These are phyloP conservation scores for Nakazawaea ambrosiae DNA, from an alignment of 805 yeast genomes.

Conservation along the genomic window DNA sequence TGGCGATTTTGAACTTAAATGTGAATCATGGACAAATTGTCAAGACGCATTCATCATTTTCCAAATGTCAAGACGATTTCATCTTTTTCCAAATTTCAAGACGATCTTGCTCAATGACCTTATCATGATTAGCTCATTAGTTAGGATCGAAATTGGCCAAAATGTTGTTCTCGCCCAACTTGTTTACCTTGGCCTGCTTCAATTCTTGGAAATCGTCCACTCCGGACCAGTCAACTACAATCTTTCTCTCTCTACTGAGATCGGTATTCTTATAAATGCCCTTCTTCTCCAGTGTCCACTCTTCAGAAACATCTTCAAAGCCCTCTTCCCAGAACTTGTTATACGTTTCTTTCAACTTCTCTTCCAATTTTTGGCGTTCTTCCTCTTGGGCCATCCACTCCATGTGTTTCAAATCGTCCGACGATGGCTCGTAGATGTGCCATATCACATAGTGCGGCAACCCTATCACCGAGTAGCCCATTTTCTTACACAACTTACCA, in stretches of 20 bases:
- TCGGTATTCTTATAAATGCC: constrained; percentile 75
- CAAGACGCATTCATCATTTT: no score
- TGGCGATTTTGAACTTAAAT: no score
- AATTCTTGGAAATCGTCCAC: constrained; percentile 31
- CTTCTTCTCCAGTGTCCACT: constrained; percentile 68
- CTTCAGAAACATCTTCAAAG: constrained; percentile 64
- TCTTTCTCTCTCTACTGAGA: constrained; percentile 37
- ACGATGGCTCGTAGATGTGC: constrained; percentile 95
- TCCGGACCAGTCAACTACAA: constrained; percentile 66
- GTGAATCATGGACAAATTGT: no score
- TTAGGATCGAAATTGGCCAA: constrained; percentile 14
- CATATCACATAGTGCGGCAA: constrained; percentile 93
- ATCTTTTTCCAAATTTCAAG: neutral
- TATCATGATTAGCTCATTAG: no score
- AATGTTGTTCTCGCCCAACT: constrained; percentile 8
- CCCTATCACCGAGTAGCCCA: constrained; percentile 85
- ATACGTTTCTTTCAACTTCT: constrained; percentile 56
- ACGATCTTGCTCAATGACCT: no score
- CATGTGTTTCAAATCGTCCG: constrained; percentile 79
- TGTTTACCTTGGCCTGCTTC: constrained; percentile 5
- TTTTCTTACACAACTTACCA: constrained; percentile 78
- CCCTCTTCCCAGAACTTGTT: constrained; percentile 71
- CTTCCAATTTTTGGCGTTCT: constrained; percentile 53
- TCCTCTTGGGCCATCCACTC: constrained; percentile 87
- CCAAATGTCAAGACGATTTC: no score